phyloP scores from a whole-genome alignment of 2,329 filamentous ascomycete species.

The Fusarium sp. region DNA sequence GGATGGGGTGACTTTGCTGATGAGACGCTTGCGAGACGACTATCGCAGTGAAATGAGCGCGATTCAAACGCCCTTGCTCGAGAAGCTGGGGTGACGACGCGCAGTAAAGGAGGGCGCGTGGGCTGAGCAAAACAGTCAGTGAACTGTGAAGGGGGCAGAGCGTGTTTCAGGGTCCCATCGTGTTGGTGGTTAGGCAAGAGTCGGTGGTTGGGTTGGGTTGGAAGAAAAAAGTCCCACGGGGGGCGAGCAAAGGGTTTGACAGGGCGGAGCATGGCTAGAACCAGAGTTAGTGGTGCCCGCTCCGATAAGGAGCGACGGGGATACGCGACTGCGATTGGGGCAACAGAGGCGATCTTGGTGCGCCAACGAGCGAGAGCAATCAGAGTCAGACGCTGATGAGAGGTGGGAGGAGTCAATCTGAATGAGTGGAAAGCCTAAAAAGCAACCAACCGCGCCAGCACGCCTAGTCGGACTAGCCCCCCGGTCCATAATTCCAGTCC shows the following conservation, averaged over 20 bases:
- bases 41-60: conserved; percentile 5
- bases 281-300: conserved; percentile 32
- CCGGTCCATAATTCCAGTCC: conserved; percentile 41
- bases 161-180: conserved; percentile 42
- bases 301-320: conserved; percentile 25
- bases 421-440: conserved; percentile 31
- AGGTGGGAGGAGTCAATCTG: conserved; percentile 22
- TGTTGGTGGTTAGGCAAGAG: conserved; percentile 35
- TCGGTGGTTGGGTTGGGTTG: conserved; percentile 32
- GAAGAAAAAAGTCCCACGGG: conserved; percentile 32
- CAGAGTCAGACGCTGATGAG: conserved; percentile 15
- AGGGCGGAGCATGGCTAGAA: conserved; percentile 36
- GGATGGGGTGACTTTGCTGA: conserved; percentile 16
- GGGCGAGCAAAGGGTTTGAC: conserved; percentile 41
- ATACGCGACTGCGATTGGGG: conserved; percentile 31
- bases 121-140: conserved; percentile 28
- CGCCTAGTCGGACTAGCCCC: conserved; percentile 19
- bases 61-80: not conserved
- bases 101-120: conserved; percentile 22
- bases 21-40: conserved; percentile 38
- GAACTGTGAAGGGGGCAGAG: conserved; percentile 40
- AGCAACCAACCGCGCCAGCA: conserved; percentile 40
- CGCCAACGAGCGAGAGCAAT: conserved; percentile 17
- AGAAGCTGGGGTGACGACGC: conserved; percentile 27
- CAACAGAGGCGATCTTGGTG: conserved; percentile 25